These are phyloP conservation scores for Aureobasidium mangrovei DNA, from an alignment of 2,329 filamentous ascomycete species.

Conservation along the genomic window DNA sequence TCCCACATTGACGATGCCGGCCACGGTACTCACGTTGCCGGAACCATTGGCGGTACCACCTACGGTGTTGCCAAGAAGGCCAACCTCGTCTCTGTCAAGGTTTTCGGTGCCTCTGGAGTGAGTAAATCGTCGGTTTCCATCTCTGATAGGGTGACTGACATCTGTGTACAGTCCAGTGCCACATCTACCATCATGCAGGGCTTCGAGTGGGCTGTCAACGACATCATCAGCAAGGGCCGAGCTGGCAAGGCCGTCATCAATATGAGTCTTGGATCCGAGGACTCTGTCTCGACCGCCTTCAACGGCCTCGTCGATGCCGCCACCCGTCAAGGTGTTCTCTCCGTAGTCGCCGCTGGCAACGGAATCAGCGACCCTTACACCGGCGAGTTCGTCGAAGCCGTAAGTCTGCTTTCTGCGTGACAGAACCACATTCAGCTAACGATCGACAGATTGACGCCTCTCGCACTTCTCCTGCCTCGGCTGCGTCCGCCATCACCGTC, in stretches of 20 bases:
- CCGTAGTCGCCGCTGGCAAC: constrained; percentile 50
- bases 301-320: constrained; percentile 44
- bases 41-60: constrained; percentile 51
- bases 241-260: constrained; percentile 41
- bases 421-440: not conserved
- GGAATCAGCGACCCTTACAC: constrained; percentile 25
- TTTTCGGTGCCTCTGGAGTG: constrained; percentile 27
- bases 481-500: constrained; percentile 28
- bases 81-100: constrained; percentile 51
- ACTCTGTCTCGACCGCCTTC: constrained; percentile 34
- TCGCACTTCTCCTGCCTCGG: constrained; percentile 27
- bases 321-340: constrained; percentile 40
- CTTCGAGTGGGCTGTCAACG: constrained; percentile 43
- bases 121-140: not conserved
- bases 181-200: constrained; percentile 50
- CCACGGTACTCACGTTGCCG: constrained; percentile 56
- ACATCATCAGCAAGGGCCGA: constrained; percentile 20
- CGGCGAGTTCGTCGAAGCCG: constrained; percentile 1
- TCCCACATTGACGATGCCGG: constrained; percentile 43
- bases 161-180: constrained; percentile 28
- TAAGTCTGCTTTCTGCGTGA: not conserved
- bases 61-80: constrained; percentile 55
- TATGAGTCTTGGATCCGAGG: constrained; percentile 46
- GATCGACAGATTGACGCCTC: constrained; percentile 1
- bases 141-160: too few species aligned